phyloP scores from a whole-genome alignment of 2,329 filamentous ascomycete genomes.

The Plenodomus tracheiphilus region DNA sequence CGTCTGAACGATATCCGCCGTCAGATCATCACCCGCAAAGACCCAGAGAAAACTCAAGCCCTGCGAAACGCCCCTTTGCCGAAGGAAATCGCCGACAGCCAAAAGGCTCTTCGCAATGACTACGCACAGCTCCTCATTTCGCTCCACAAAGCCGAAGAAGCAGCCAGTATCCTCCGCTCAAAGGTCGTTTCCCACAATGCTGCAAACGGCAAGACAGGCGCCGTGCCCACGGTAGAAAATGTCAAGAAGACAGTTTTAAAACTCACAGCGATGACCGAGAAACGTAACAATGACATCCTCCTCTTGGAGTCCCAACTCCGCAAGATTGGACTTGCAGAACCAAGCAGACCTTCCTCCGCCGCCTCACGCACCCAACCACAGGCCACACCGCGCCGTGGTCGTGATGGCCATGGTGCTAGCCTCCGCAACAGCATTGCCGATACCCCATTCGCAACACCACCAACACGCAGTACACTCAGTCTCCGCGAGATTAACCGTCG shows the following conservation, averaged over 20 bases:
- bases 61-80: slow-evolving; percentile 75
- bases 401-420: slow-evolving; percentile 5
- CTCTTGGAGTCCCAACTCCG: slow-evolving; percentile 86
- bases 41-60: slow-evolving; percentile 67
- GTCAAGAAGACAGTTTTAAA: slow-evolving; percentile 89
- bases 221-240: slow-evolving; percentile 82
- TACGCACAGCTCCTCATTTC: slow-evolving; percentile 74
- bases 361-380: slow-evolving; percentile 11
- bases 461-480: slow-evolving; percentile 37
- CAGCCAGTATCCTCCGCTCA: slow-evolving; percentile 75
- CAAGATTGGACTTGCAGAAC: slow-evolving; percentile 55
- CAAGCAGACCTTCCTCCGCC: slow-evolving; percentile 28
- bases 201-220: slow-evolving; percentile 49
- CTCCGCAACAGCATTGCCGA: slow-evolving; percentile 22
- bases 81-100: slow-evolving; percentile 79
- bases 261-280: slow-evolving; percentile 91
- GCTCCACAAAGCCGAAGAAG: slow-evolving; percentile 78
- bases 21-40: slow-evolving; percentile 69
- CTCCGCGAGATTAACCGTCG: slow-evolving; percentile 35
- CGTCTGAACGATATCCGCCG: slow-evolving; percentile 79
- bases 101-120: slow-evolving; percentile 78
- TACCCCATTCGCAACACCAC: slow-evolving; percentile 44
- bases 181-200: slow-evolving; percentile 65
- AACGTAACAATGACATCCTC: slow-evolving; percentile 87
- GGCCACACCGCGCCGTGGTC: slow-evolving; percentile 19